Evolutionary conservation across 768 basidiomycete genomes (phyloP).

Genomic region (Tephrocybe sp.): DNA sequence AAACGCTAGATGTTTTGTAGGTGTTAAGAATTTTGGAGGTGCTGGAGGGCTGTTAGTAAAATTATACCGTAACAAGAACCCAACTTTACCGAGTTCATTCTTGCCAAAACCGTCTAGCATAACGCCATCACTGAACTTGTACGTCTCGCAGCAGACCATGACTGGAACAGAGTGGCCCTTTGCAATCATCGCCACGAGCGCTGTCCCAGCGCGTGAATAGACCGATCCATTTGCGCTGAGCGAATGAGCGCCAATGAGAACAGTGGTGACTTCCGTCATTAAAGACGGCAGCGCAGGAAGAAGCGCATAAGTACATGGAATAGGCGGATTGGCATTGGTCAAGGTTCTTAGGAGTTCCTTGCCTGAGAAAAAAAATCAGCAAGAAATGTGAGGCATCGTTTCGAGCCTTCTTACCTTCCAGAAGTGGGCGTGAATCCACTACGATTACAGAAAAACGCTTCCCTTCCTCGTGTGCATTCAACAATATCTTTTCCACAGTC

Average conservation of each 20-base stretch:
- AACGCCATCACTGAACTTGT: conserved; percentile 94
- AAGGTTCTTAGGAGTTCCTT: conserved; percentile 74
- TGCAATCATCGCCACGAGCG: conserved; percentile 95
- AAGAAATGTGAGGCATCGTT: neutral
- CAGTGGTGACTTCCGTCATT: conserved; percentile 77
- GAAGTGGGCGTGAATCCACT: conserved; percentile 90
- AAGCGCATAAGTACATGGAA: conserved; percentile 91
- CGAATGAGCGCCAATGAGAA: conserved; percentile 91
- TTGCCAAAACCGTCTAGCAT: conserved; percentile 93
- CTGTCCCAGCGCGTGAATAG: conserved; percentile 91
- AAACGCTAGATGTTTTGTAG: conserved; percentile 21
- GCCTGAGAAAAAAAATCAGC: conserved; percentile 42
- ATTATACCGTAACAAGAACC: neutral
- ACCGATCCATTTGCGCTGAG: conserved; percentile 94
- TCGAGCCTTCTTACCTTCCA: conserved; percentile 61
- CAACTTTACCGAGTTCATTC: conserved; percentile 85
- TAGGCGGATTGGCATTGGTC: conserved; percentile 49
- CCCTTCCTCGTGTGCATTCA: conserved; percentile 71
- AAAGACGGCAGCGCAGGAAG: conserved; percentile 80
- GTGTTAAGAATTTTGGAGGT: conserved; percentile 32
- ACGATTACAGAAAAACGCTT: conserved; percentile 87
- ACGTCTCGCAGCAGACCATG: conserved; percentile 96
- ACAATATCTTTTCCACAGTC: conserved; percentile 85
- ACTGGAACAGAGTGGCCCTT: conserved; percentile 88
- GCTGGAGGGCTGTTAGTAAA: conserved; percentile 23